Conservation (phyloP, 768 basidiomycete genomes). For the Boletus tomentosulus region DNA sequence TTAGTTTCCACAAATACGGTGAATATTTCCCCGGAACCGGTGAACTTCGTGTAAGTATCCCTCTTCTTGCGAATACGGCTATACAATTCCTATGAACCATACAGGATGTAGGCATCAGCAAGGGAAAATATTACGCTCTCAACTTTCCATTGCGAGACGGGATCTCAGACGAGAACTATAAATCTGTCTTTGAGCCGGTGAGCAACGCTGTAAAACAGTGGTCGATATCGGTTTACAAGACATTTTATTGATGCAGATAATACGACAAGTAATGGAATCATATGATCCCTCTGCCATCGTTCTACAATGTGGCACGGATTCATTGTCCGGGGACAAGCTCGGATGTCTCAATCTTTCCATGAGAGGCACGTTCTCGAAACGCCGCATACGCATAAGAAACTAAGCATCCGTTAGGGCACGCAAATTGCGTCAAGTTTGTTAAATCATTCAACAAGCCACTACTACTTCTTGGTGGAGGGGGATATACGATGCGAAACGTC, state of each 20-base stretch:
- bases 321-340: slow-evolving; percentile 91
- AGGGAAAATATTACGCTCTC: slow-evolving; percentile 90
- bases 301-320: slow-evolving; percentile 96
- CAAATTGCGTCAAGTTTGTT: slow-evolving; percentile 95
- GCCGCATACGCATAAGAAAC: not conserved
- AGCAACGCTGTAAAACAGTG: slow-evolving; percentile 24
- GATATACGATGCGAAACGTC: slow-evolving; percentile 98
- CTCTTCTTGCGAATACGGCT: not conserved
- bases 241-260: slow-evolving; percentile 55
- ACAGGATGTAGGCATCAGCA: slow-evolving; percentile 89
- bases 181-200: slow-evolving; percentile 93
- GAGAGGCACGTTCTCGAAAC: slow-evolving; percentile 51
- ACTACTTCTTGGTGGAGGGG: slow-evolving; percentile 93
- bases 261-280: slow-evolving; percentile 88
- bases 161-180: slow-evolving; percentile 92
- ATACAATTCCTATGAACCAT: slow-evolving; percentile 8
- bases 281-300: slow-evolving; percentile 95
- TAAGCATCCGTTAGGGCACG: slow-evolving; percentile 61
- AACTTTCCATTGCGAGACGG: slow-evolving; percentile 96
- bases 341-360: slow-evolving; percentile 96
- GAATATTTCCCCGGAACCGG: slow-evolving; percentile 99
- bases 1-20: slow-evolving; percentile 97
- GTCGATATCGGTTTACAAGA: not conserved
- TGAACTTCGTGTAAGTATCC: slow-evolving; percentile 71
- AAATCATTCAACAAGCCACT: slow-evolving; percentile 94